phyloP scores from a whole-genome alignment of 2,329 filamentous ascomycete species.

The Aspergillus intermedius region DNA sequence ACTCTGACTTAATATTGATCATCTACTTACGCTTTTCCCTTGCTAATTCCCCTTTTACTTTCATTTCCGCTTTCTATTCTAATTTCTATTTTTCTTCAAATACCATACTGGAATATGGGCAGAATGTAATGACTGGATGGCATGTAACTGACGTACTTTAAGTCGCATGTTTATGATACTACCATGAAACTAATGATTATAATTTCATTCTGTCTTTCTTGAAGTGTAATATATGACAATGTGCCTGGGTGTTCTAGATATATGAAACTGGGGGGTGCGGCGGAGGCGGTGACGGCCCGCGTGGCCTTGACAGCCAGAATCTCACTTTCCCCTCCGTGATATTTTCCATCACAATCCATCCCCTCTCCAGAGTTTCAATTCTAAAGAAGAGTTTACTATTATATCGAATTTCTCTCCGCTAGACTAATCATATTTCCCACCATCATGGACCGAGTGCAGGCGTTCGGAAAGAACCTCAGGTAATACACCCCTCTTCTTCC shows the following conservation, averaged over 20 bases:
- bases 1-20: conserved; percentile 54
- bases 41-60: neutral
- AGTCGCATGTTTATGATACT: no score
- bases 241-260: neutral
- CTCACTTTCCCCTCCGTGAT: neutral
- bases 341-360: no score
- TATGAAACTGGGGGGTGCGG: conserved; percentile 20
- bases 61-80: neutral
- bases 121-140: no score
- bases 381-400: no score
- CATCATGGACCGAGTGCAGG: conserved; percentile 62
- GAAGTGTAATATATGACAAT: no score
- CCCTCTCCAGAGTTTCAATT: no score
- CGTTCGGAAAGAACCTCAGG: conserved; percentile 66
- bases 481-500: conserved; percentile 32
- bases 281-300: conserved; percentile 16
- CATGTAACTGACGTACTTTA: no score
- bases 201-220: no score
- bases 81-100: neutral
- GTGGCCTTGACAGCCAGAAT: conserved; percentile 1
- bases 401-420: neutral
- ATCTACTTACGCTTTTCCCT: neutral
- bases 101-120: no score
- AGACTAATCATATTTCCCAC: neutral
- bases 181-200: no score